Evolutionary conservation across 257 asterid genomes (phyloP).

Genomic region (Schizonepeta tenuifolia): DNA sequence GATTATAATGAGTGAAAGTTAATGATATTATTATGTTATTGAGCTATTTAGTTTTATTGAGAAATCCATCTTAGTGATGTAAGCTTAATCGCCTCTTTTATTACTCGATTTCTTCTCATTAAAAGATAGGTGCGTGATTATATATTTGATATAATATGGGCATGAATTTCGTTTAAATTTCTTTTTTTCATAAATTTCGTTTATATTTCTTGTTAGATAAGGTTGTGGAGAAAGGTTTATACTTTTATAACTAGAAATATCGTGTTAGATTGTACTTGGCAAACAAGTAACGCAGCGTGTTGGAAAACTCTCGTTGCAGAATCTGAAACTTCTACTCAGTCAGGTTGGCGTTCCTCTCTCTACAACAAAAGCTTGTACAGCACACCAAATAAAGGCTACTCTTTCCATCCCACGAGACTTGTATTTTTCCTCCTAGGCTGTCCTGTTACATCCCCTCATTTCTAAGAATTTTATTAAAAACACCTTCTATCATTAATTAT

Average conservation of each 20-base stretch:
- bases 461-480: too few species aligned
- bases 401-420: too few species aligned
- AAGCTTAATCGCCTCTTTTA: not conserved
- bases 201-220: too few species aligned
- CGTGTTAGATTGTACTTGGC: constrained; percentile 23
- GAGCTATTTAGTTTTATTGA: not conserved
- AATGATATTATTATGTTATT: not conserved
- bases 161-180: too few species aligned
- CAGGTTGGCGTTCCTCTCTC: not conserved
- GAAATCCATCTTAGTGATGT: not conserved
- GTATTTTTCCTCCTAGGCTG: too few species aligned
- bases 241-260: not conserved
- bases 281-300: constrained; percentile 27
- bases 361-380: not conserved
- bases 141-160: too few species aligned
- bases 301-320: not conserved
- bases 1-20: not conserved
- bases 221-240: not conserved
- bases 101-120: not conserved
- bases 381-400: not conserved
- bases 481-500: too few species aligned
- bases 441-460: too few species aligned
- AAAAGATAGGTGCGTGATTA: too few species aligned
- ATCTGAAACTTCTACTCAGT: not conserved
- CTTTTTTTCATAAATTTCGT: too few species aligned